phyloP scores from a whole-genome alignment of 176 grass and related monocot species.

The Ensete ventricosum region DNA sequence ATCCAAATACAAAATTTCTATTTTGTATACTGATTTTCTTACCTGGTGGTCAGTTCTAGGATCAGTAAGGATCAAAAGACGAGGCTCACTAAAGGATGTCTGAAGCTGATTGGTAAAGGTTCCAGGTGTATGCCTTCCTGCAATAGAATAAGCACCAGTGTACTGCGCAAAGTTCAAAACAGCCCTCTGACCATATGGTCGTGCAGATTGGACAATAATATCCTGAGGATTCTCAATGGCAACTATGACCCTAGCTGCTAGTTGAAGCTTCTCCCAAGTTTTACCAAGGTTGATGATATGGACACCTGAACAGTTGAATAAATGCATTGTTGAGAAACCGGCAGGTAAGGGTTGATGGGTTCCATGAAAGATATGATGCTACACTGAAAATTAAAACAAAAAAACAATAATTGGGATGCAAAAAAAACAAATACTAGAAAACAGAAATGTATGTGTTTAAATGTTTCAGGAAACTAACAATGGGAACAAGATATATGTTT shows the following conservation, averaged over 20 bases:
- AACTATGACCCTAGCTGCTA: constrained; percentile 13
- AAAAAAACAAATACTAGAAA: too few relatives aligned
- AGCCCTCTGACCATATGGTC: constrained; percentile 16
- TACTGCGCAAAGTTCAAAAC: constrained; percentile 16
- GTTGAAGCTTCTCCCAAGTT: constrained; percentile 10
- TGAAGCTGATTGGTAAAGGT: constrained; percentile 11
- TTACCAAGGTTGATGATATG: constrained; percentile 14
- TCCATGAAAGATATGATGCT: background rate
- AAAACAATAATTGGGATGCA: too few relatives aligned
- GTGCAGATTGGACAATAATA: constrained; percentile 19
- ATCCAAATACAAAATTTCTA: background rate
- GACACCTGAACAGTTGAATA: background rate
- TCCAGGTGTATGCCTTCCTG: constrained; percentile 8
- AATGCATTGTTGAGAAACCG: background rate
- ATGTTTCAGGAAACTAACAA: too few relatives aligned
- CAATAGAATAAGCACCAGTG: constrained; percentile 7
- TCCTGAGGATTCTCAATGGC: constrained; percentile 17
- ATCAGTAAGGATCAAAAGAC: constrained; percentile 11
- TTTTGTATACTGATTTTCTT: background rate
- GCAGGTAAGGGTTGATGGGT: background rate
- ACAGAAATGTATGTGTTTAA: too few relatives aligned
- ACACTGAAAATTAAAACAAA: background rate
- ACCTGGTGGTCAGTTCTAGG: constrained; percentile 16
- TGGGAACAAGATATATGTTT: too few relatives aligned
- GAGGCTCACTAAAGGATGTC: constrained; percentile 11